A percentile compares a stretch with the other conserved stretches of the same genome.
Conservation (phyloP, 768 basidiomycete species). For the Tylopilus felleus region DNA sequence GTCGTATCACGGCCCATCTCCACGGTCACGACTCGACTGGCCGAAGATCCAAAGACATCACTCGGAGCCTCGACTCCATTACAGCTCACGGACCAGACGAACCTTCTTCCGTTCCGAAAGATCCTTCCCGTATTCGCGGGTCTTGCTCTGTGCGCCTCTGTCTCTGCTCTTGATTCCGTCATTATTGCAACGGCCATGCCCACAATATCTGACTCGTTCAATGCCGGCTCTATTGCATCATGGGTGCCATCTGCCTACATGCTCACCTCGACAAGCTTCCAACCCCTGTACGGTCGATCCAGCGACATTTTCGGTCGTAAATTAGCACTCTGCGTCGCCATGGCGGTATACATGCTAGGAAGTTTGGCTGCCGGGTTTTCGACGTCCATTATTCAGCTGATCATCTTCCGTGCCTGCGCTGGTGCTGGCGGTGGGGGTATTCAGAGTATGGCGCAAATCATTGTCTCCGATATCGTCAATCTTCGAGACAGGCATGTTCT, state of each 20-base stretch:
- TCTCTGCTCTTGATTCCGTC: slow-evolving; percentile 65
- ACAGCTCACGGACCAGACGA: slow-evolving; percentile 68
- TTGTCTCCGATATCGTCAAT: slow-evolving; percentile 70
- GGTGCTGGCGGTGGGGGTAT: slow-evolving; percentile 73
- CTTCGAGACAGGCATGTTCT: slow-evolving; percentile 55
- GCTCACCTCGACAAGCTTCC: slow-evolving; percentile 45
- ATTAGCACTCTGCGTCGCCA: slow-evolving; percentile 50
- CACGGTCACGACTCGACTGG: neutral
- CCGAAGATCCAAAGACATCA: neutral
- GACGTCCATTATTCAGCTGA: slow-evolving; percentile 60
- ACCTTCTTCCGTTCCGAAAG: slow-evolving; percentile 63
- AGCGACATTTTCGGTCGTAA: slow-evolving; percentile 71
- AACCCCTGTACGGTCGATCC: slow-evolving; percentile 55
- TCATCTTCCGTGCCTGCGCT: slow-evolving; percentile 64
- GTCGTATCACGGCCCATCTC: slow-evolving; percentile 4
- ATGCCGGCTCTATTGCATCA: slow-evolving; percentile 43
- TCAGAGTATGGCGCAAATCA: slow-evolving; percentile 65
- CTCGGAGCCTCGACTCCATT: neutral
- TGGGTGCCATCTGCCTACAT: slow-evolving; percentile 78
- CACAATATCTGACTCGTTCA: slow-evolving; percentile 62
- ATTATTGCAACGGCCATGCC: slow-evolving; percentile 75
- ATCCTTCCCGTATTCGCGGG: slow-evolving; percentile 61
- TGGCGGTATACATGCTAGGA: slow-evolving; percentile 64
- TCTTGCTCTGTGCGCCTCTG: slow-evolving; percentile 57
- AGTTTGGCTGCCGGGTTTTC: slow-evolving; percentile 67